Evolutionary conservation across 768 basidiomycete species (phyloP).

Genomic region (Sporobolomyces phaffii): DNA sequence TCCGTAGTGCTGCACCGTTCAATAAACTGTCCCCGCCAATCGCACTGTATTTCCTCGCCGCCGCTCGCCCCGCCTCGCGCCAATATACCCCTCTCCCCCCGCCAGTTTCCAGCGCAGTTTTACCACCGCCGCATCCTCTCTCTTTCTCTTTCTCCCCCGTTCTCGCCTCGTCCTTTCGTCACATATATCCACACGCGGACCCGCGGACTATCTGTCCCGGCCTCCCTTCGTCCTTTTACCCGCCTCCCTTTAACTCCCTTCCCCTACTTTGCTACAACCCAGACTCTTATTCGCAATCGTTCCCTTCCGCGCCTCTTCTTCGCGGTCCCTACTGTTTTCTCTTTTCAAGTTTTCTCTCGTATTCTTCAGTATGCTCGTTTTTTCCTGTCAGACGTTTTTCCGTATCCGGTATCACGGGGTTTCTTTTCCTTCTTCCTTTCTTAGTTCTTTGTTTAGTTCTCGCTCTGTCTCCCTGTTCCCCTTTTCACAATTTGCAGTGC

Average conservation of each 20-base stretch:
- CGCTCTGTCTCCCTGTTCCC: neutral
- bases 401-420: neutral
- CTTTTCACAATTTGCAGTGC: neutral
- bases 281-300: too few species aligned
- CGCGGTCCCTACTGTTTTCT: too few species aligned
- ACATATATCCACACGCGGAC: too few species aligned
- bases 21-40: neutral
- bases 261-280: neutral
- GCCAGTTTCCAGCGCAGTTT: too few species aligned
- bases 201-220: neutral
- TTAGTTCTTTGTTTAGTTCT: neutral
- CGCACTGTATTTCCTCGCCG: neutral
- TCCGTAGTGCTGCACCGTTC: slow-evolving; percentile 20
- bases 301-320: too few species aligned
- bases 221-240: neutral
- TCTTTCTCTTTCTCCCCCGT: too few species aligned
- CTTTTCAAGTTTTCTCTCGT: neutral
- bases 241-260: neutral
- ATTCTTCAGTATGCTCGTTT: neutral
- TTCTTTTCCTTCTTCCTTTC: neutral
- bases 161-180: neutral
- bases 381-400: neutral
- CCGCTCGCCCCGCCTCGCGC: neutral
- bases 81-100: too few species aligned
- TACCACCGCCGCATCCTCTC: too few species aligned